Evolutionary conservation across 805 yeast genomes (phyloP).

Genomic region (Spathaspora gorwiae): DNA sequence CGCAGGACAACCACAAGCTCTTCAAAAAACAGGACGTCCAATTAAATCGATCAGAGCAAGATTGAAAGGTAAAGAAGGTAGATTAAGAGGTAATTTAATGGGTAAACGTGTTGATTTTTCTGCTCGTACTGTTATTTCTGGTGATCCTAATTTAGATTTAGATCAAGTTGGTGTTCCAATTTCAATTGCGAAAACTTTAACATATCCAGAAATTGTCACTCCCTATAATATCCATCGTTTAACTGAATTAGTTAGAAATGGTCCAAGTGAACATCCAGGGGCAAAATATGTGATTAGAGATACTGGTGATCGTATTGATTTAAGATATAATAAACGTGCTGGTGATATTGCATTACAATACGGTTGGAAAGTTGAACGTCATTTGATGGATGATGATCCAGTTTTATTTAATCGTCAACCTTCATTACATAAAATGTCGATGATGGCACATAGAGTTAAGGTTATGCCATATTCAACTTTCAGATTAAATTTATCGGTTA

Average conservation of each 20-base stretch:
- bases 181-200: conserved; percentile 89
- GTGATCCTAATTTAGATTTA: conserved; percentile 95
- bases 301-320: conserved; percentile 97
- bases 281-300: conserved; percentile 98
- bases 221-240: conserved; percentile 93
- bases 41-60: conserved; percentile 99
- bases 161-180: conserved; percentile 99
- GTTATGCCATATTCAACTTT: conserved; percentile 99
- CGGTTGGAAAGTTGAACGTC: conserved; percentile 99
- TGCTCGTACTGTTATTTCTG: conserved; percentile 98
- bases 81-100: conserved; percentile 97
- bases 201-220: conserved; percentile 96
- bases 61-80: conserved; percentile 98
- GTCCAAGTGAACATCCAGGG: conserved; percentile 99
- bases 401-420: conserved; percentile 99
- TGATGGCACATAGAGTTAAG: conserved; percentile 98
- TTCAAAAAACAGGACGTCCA: conserved; percentile 98
- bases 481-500: conserved; percentile 92
- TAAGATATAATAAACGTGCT: conserved; percentile 94
- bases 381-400: conserved; percentile 95
- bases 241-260: conserved; percentile 91
- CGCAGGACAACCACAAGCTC: conserved; percentile 99
- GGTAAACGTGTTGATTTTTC: conserved; percentile 99
- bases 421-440: conserved; percentile 97
- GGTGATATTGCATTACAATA: conserved; percentile 97